Conservation (phyloP, 306 rosid genomes). For the Cucumis cinereus region DNA sequence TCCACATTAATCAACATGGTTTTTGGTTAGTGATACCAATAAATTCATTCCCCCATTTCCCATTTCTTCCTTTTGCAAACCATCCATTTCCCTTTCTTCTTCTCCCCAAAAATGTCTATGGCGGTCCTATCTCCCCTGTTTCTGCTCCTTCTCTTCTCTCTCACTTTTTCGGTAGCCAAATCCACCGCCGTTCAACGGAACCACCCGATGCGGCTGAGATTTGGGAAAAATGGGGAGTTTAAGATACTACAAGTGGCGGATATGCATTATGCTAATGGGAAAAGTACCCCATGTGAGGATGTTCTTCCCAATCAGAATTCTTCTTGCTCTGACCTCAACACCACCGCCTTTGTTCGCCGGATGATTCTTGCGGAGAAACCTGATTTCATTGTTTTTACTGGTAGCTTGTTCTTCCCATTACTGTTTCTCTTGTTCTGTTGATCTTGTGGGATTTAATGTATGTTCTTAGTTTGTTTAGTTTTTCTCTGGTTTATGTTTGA, state of each 20-base stretch:
- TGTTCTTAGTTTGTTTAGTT: too few species aligned
- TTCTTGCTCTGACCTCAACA: conserved; percentile 79
- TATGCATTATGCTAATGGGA: conserved; percentile 82
- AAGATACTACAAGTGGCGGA: conserved; percentile 94
- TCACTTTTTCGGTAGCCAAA: not conserved
- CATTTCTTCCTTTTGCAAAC: not conserved
- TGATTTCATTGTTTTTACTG: conserved; percentile 78
- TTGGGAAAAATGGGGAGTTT: conserved; percentile 51
- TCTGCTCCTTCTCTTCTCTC: not conserved
- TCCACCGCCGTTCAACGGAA: conserved; percentile 8
- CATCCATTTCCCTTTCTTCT: not conserved
- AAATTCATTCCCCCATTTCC: not conserved
- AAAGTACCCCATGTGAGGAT: conserved; percentile 43
- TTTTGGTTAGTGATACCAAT: not conserved
- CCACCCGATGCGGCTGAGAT: conserved; percentile 28
- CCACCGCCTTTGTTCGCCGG: conserved; percentile 49
- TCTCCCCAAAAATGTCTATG: not conserved
- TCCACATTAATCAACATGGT: not conserved
- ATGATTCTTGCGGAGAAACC: conserved; percentile 95
- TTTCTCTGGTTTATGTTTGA: not conserved
- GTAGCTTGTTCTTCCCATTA: conserved; percentile 11
- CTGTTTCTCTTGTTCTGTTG: too few species aligned
- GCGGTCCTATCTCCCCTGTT: not conserved
- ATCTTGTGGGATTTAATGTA: too few species aligned
- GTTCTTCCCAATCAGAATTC: conserved; percentile 43